phyloP scores from a whole-genome alignment of 2,329 filamentous ascomycete species.

The Penicillium capsulatum region DNA sequence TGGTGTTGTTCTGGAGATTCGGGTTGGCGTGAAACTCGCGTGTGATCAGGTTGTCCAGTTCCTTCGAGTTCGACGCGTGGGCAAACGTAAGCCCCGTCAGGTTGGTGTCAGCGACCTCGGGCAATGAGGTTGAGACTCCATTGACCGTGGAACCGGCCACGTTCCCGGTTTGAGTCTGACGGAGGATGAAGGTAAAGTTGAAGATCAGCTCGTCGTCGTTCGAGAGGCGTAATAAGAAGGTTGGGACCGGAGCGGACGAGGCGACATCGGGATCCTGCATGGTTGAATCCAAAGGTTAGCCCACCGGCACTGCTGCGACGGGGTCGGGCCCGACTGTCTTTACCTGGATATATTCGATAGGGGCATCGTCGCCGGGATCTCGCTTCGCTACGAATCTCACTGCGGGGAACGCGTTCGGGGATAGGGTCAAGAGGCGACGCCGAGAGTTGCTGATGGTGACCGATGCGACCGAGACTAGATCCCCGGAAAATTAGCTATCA shows the following conservation, averaged over 20 bases:
- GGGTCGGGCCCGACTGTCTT: background rate
- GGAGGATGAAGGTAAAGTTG: conserved; percentile 83
- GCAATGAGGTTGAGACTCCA: conserved; percentile 49
- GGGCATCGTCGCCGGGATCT: conserved; percentile 66
- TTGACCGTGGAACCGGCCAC: conserved; percentile 50
- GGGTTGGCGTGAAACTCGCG: conserved; percentile 95
- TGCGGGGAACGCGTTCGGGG: conserved; percentile 84
- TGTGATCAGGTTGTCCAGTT: conserved; percentile 90
- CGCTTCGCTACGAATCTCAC: conserved; percentile 69
- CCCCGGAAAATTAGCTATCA: background rate
- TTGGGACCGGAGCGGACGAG: conserved; percentile 49
- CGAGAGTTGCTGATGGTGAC: conserved; percentile 76
- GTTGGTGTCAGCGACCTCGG: conserved; percentile 61
- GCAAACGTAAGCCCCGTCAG: conserved; percentile 90
- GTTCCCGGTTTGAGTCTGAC: conserved; percentile 49
- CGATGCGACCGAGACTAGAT: conserved; percentile 79
- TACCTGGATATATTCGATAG: conserved; percentile 92
- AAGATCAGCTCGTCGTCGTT: conserved; percentile 93
- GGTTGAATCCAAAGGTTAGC: conserved; percentile 5
- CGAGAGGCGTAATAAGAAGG: conserved; percentile 78
- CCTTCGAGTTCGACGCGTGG: conserved; percentile 76
- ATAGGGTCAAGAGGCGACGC: conserved; percentile 70
- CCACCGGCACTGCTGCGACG: background rate
- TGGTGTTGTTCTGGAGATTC: conserved; percentile 94
- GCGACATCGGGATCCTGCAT: conserved; percentile 70